Conservation (phyloP, 2,329 filamentous ascomycete species). For the Penicillium sp. region DNA sequence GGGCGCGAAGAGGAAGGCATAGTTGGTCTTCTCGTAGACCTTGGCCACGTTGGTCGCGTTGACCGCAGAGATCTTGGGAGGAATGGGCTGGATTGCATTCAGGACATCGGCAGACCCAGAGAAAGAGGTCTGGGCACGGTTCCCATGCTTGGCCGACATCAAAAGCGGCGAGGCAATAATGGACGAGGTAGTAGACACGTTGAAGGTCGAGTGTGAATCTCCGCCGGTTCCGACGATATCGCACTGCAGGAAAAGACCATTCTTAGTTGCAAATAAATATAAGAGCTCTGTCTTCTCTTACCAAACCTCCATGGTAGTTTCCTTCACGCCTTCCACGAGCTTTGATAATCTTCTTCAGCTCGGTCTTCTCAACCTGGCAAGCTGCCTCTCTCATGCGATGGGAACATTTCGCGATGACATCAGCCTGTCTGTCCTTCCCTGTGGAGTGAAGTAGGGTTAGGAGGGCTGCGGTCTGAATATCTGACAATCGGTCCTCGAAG, state of each 20-base stretch:
- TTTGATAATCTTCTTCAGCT: constrained; percentile 65
- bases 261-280: background rate
- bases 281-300: constrained; percentile 51
- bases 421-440: constrained; percentile 77
- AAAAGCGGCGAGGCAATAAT: constrained; percentile 87
- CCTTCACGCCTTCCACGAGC: constrained; percentile 68
- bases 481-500: constrained; percentile 87
- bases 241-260: constrained; percentile 54
- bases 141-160: constrained; percentile 91
- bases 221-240: constrained; percentile 98
- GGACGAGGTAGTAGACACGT: constrained; percentile 92
- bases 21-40: constrained; percentile 82
- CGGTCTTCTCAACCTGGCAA: constrained; percentile 67
- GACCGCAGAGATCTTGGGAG: constrained; percentile 75
- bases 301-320: constrained; percentile 78
- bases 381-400: constrained; percentile 81
- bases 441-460: constrained; percentile 93
- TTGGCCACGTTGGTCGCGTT: constrained; percentile 69
- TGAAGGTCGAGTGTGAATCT: constrained; percentile 97
- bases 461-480: constrained; percentile 82
- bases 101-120: constrained; percentile 94
- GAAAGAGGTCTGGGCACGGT: constrained; percentile 91
- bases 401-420: constrained; percentile 85
- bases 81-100: constrained; percentile 69
- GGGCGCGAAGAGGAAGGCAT: constrained; percentile 93